Base-by-base conservation (phyloP, 1,284 basidiomycete genomes). In the Phylloboletellus chloephorus region DNA sequence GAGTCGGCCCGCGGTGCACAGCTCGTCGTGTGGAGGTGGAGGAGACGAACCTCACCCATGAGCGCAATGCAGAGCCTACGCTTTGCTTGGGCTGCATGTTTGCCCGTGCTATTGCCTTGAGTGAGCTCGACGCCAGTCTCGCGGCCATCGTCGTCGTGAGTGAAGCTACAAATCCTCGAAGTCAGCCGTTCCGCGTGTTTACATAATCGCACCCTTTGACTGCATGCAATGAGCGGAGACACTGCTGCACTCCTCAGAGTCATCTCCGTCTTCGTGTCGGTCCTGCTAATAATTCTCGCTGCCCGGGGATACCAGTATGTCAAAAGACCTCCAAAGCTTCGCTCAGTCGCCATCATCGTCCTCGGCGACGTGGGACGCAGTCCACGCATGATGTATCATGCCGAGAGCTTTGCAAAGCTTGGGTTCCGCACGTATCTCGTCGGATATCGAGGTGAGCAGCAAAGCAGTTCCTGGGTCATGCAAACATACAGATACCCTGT, bases 331-430 rank as follows among this genome's bases (percentile, higher is more conserved):
- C 74, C 74, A 25, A 68, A 67, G 19, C 62, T 73, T 22, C 79
- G 82, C 15, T 78, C 86, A 1, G 88, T 91, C 9, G 88, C 83
- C 1, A 81, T 98, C 34, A 69, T 98, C 20, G 96, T 99, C 2
- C 73, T 99, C 7, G 96, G 96, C 6, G 96, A 99, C 66, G 81
- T 99, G 36, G 96, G 93, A 1, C 76, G 95, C 35, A 93, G 88
- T 59, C 96, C 96, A 7, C 76, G 96, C 26, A 98, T 98, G 91
- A 96, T 98, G 88, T 96, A 97, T 63, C 96, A 99, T 57, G 88
- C 94, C 0, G 79, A 94, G 57, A 93, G 88, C 57, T 87, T 98
- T 55, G 85, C 89, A 16, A 78, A 82, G 37, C 75, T 84, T 44
- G 80, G 76, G 3, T 98, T 89, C 66, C 68, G 77, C 44, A 92